Evolutionary conservation across 208 protist genomes (phyloP).

Genomic region (Trypanosoma brucei): DNA sequence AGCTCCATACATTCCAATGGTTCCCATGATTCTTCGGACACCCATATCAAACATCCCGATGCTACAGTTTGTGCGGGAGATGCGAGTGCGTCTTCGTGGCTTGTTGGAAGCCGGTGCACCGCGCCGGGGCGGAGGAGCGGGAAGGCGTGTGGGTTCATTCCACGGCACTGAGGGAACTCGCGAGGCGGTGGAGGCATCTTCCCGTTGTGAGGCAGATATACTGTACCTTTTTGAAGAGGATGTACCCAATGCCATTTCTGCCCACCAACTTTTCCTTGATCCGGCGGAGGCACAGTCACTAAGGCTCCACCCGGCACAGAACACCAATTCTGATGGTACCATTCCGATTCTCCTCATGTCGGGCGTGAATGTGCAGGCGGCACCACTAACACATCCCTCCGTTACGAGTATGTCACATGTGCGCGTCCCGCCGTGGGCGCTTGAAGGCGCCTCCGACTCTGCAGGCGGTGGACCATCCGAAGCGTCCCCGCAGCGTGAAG

Average conservation of each 20-base stretch:
- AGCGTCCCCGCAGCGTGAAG: not conserved
- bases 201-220: conserved; percentile 21
- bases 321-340: conserved; percentile 36
- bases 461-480: not conserved
- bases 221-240: conserved; percentile 74
- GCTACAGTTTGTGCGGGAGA: conserved; percentile 76
- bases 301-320: conserved; percentile 12
- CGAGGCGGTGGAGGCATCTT: not conserved
- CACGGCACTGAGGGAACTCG: not conserved
- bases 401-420: conserved; percentile 23
- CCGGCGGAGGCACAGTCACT: conserved; percentile 15
- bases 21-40: conserved; percentile 51
- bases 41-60: conserved; percentile 74
- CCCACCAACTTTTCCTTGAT: conserved; percentile 35
- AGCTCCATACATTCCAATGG: conserved; percentile 47
- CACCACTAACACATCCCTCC: conserved; percentile 37
- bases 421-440: conserved; percentile 10
- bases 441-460: not conserved
- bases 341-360: conserved; percentile 69
- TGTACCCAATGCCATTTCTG: conserved; percentile 29
- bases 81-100: conserved; percentile 56
- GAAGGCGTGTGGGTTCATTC: not conserved
- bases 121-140: conserved; percentile 12
- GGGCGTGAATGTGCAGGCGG: conserved; percentile 62
- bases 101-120: conserved; percentile 61